Conservation (phyloP, 148 eudicot species). For the Chenopodium suecicum region DNA sequence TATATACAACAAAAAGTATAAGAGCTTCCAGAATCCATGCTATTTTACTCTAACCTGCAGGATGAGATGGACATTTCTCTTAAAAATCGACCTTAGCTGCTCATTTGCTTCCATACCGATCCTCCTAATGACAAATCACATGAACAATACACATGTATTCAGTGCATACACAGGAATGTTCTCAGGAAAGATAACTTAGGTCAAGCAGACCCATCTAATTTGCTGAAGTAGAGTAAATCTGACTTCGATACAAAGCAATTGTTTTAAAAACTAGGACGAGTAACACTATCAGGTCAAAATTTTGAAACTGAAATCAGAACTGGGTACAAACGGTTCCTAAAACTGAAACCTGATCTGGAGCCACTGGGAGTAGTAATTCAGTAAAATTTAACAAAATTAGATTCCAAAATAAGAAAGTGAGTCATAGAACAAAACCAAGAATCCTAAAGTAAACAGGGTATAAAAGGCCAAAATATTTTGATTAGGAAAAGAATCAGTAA, state of each 20-base stretch:
- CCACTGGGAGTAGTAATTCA: neutral
- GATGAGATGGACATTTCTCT: slow-evolving; percentile 79
- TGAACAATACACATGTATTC: slow-evolving; percentile 7
- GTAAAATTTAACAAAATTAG: neutral
- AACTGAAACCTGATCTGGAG: neutral
- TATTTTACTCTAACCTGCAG: slow-evolving; percentile 72
- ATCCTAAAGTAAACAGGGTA: neutral
- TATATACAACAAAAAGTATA: slow-evolving; percentile 11
- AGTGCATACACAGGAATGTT: neutral
- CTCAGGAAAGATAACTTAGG: neutral
- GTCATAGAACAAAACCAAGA: neutral
- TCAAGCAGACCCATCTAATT: too few relatives aligned
- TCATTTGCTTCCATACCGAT: slow-evolving; percentile 92
- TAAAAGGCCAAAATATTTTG: neutral
- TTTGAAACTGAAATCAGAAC: neutral
- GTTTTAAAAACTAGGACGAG: neutral
- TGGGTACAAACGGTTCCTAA: neutral
- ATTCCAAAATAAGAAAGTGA: neutral
- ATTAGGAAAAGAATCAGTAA: neutral
- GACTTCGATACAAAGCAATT: neutral
- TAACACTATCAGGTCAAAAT: neutral
- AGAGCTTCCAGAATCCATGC: neutral
- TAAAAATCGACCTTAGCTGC: slow-evolving; percentile 78
- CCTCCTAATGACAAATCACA: slow-evolving; percentile 43
- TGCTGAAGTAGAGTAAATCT: neutral